phyloP scores from a whole-genome alignment of 164 flowering plant genomes.

The grape (Vitis vinifera) region DNA sequence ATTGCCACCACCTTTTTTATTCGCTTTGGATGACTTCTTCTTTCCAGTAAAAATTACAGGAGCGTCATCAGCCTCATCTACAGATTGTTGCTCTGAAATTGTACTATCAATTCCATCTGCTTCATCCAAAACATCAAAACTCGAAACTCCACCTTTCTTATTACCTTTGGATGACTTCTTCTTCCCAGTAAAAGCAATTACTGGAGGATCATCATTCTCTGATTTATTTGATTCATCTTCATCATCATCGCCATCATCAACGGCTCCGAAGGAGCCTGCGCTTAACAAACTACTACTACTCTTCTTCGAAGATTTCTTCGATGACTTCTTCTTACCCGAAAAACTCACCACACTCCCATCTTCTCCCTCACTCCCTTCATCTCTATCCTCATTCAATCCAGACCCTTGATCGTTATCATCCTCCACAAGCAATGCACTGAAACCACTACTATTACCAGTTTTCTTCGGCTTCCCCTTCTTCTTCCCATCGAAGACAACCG shows the following conservation, averaged over 20 bases:
- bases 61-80: slow-evolving; percentile 18
- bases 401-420: slow-evolving; percentile 32
- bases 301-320: slow-evolving; percentile 37
- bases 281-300: slow-evolving; percentile 26
- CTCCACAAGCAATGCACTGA: slow-evolving; percentile 31
- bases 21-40: slow-evolving; percentile 29
- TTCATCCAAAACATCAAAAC: slow-evolving; percentile 13
- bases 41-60: slow-evolving; percentile 29
- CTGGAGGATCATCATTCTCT: slow-evolving; percentile 17
- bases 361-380: slow-evolving; percentile 33
- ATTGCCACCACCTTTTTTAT: slow-evolving; percentile 19
- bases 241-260: slow-evolving; percentile 24
- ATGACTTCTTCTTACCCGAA: slow-evolving; percentile 47
- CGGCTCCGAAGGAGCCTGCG: slow-evolving; percentile 25
- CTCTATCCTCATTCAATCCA: slow-evolving; percentile 13
- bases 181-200: slow-evolving; percentile 29
- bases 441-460: slow-evolving; percentile 27
- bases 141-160: slow-evolving; percentile 19
- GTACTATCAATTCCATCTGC: neutral
- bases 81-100: neutral
- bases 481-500: slow-evolving; percentile 34
- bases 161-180: slow-evolving; percentile 19
- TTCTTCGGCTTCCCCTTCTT: slow-evolving; percentile 55
- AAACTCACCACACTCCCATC: slow-evolving; percentile 35
- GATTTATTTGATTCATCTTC: slow-evolving; percentile 7